phyloP scores from a whole-genome alignment of 2,329 filamentous ascomycete genomes.

The Colletotrichum shisoi region DNA sequence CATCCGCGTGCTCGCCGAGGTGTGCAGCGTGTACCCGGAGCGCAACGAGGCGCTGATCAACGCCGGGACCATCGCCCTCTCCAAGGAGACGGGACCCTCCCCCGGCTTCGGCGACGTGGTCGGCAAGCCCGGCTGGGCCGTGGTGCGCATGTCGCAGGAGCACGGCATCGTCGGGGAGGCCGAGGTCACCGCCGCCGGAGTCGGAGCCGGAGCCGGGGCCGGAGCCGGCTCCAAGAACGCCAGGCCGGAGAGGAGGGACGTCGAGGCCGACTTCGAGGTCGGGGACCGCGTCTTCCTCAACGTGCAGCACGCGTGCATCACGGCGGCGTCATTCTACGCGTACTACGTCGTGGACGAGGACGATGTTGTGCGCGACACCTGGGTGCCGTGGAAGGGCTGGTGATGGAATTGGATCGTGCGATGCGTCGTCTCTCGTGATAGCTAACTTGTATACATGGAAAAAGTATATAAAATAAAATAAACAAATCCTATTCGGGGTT shows the following conservation, averaged over 20 bases:
- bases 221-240: constrained; percentile 31
- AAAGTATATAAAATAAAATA: background rate
- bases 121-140: constrained; percentile 45
- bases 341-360: constrained; percentile 51
- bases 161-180: constrained; percentile 48
- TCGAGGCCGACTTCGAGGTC: constrained; percentile 46
- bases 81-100: constrained; percentile 47
- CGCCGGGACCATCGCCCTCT: constrained; percentile 49
- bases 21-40: constrained; percentile 51
- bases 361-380: constrained; percentile 47
- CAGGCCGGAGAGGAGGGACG: constrained; percentile 32
- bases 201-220: no score
- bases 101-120: constrained; percentile 47
- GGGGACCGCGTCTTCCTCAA: constrained; percentile 48
- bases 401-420: constrained; percentile 31
- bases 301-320: constrained; percentile 51
- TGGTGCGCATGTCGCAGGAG: constrained; percentile 50
- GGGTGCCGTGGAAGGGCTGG: constrained; percentile 52
- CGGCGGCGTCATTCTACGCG: constrained; percentile 49
- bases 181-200: background rate
- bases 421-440: background rate
- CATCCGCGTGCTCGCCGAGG: constrained; percentile 47
- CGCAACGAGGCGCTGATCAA: constrained; percentile 52
- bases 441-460: background rate
- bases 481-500: no score